phyloP scores from a whole-genome alignment of 495 filamentous ascomycete species.

The Tuber melanosporum region DNA sequence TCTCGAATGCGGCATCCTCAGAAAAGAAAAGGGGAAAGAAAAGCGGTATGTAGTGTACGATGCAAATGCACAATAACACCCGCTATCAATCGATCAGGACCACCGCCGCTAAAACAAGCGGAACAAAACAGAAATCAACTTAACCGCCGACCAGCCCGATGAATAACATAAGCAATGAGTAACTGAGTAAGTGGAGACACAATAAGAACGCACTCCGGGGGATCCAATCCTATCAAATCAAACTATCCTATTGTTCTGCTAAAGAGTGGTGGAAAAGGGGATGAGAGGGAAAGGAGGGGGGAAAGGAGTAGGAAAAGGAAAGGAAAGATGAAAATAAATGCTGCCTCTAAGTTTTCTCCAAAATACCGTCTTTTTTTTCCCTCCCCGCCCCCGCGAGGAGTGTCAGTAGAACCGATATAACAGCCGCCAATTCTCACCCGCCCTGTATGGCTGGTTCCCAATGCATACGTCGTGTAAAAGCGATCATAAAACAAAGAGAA shows the following conservation, averaged over 20 bases:
- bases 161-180: slow-evolving; percentile 9
- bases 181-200: slow-evolving; percentile 17
- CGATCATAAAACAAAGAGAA: neutral
- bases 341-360: neutral
- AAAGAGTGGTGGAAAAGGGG: neutral
- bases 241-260: neutral
- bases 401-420: neutral
- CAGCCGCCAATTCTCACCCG: neutral
- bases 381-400: neutral
- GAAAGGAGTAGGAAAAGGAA: neutral
- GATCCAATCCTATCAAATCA: neutral
- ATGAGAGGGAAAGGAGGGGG: neutral
- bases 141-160: slow-evolving; percentile 4
- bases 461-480: neutral
- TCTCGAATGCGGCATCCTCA: neutral
- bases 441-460: neutral
- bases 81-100: neutral
- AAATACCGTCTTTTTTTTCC: neutral
- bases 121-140: neutral
- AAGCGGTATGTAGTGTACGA: slow-evolving; percentile 11
- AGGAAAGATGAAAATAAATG: neutral
- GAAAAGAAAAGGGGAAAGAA: slow-evolving; percentile 7
- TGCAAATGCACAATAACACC: slow-evolving; percentile 7
- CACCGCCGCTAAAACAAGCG: neutral
- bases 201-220: neutral